These are phyloP conservation scores for Plenodomus lindquistii DNA, from an alignment of 2,329 filamentous ascomycete species.

Conservation along the genomic window DNA sequence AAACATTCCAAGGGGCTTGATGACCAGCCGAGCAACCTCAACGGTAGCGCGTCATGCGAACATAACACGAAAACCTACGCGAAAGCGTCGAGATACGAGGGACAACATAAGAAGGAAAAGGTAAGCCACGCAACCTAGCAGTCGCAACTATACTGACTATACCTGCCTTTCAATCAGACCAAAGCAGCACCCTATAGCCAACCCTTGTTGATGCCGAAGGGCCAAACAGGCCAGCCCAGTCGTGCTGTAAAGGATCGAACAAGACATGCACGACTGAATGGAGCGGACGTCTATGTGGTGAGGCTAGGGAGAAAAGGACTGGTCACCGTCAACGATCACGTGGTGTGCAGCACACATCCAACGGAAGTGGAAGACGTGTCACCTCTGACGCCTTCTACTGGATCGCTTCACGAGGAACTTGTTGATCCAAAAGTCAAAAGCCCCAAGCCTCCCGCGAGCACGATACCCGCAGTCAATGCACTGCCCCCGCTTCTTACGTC, in stretches of 20 bases:
- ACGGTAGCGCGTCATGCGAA: too few species aligned
- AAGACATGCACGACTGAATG: constrained; percentile 53
- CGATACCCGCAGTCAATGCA: not conserved
- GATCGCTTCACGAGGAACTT: constrained; percentile 56
- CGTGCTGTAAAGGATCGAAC: constrained; percentile 44
- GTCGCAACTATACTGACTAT: not conserved
- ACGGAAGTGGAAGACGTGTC: not conserved
- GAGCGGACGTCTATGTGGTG: constrained; percentile 57
- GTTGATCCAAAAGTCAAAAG: constrained; percentile 12
- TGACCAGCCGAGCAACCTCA: constrained; percentile 4
- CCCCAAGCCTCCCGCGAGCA: not conserved
- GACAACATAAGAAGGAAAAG: not conserved
- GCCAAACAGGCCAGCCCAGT: constrained; percentile 21
- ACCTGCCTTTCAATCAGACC: not conserved
- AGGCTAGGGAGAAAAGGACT: constrained; percentile 40
- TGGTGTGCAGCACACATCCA: constrained; percentile 2
- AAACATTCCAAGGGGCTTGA: constrained; percentile 3
- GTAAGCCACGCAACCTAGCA: not conserved
- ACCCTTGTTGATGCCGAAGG: constrained; percentile 32
- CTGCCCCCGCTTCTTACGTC: constrained; percentile 44
- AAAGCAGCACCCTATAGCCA: constrained; percentile 7
- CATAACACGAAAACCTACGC: too few species aligned
- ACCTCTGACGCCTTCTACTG: constrained; percentile 5
- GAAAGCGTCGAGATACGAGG: not conserved
- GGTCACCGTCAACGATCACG: not conserved